These are phyloP conservation scores for Opeltia flavorubescens DNA, from an alignment of 495 filamentous ascomycete species.

Conservation along the genomic window DNA sequence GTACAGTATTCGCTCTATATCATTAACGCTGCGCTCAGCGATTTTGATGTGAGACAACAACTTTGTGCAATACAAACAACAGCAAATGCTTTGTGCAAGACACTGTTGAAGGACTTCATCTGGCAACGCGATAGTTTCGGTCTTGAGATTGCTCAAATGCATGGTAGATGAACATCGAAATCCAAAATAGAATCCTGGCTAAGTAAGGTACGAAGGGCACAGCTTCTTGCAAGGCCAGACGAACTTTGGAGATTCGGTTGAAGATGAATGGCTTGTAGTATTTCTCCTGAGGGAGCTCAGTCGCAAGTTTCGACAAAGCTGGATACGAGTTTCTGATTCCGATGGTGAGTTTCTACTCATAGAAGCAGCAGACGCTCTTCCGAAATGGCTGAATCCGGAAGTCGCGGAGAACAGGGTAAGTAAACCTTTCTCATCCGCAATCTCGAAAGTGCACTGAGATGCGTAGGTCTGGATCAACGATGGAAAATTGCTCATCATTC, in stretches of 20 bases:
- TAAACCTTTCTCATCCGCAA: neutral
- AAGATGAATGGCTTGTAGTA: slow-evolving; percentile 95
- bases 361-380: slow-evolving; percentile 79
- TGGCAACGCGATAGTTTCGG: slow-evolving; percentile 81
- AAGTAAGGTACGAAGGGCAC: slow-evolving; percentile 19
- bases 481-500: slow-evolving; percentile 62
- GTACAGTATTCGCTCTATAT: slow-evolving; percentile 76
- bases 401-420: slow-evolving; percentile 66
- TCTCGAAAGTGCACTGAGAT: neutral
- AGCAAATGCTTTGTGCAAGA: slow-evolving; percentile 45
- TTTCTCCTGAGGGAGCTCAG: slow-evolving; percentile 78
- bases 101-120: slow-evolving; percentile 67
- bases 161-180: slow-evolving; percentile 31
- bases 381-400: slow-evolving; percentile 85
- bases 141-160: slow-evolving; percentile 44
- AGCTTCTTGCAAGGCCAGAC: slow-evolving; percentile 52
- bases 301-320: slow-evolving; percentile 55
- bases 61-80: slow-evolving; percentile 59
- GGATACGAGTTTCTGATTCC: slow-evolving; percentile 69
- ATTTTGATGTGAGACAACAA: slow-evolving; percentile 38
- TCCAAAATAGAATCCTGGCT: neutral
- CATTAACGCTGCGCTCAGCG: slow-evolving; percentile 36
- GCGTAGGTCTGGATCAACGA: slow-evolving; percentile 59
- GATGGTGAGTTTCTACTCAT: slow-evolving; percentile 94
- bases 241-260: slow-evolving; percentile 82